A percentile compares a stretch with the other conserved stretches of the same genome.
These are phyloP conservation scores for Colletotrichum navitas DNA, from an alignment of 2,329 filamentous ascomycete genomes.

Conservation along the genomic window DNA sequence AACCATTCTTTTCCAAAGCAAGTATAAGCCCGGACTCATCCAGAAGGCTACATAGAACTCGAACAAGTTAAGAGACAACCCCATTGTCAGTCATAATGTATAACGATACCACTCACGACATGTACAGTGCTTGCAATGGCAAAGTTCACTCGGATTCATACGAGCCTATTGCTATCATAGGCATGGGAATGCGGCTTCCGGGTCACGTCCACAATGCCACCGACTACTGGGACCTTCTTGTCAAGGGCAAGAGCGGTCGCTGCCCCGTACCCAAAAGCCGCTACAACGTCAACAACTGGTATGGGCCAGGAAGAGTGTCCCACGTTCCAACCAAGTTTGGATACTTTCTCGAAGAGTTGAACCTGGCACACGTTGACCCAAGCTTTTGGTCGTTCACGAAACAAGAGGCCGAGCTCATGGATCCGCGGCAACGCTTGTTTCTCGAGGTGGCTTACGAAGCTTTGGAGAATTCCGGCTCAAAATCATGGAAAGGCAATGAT, in stretches of 20 bases:
- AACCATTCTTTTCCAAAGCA: too few relatives aligned
- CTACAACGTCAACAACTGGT: conserved; percentile 47
- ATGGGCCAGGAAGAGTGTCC: conserved; percentile 33
- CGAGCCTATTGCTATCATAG: conserved; percentile 50
- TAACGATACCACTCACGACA: background rate
- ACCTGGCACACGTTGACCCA: conserved; percentile 48
- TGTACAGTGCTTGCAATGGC: background rate
- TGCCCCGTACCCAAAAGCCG: conserved; percentile 47
- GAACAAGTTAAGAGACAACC: too few relatives aligned
- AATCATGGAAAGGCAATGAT: conserved; percentile 45
- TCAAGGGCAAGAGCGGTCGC: conserved; percentile 46
- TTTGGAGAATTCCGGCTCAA: conserved; percentile 45
- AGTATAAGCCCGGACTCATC: background rate
- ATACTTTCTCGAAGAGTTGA: conserved; percentile 47
- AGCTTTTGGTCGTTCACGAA: conserved; percentile 50
- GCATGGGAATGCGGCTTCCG: conserved; percentile 51
- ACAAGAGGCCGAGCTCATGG: conserved; percentile 45
- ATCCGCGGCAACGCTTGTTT: conserved; percentile 40
- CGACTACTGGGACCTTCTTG: conserved; percentile 50
- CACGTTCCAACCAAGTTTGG: conserved; percentile 44
- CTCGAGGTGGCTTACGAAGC: conserved; percentile 42
- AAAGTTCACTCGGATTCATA: background rate
- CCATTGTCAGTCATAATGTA: background rate
- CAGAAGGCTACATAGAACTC: background rate
- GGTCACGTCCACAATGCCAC: conserved; percentile 46